Percentiles rank a stretch among this genome's conserved stretches.
Evolutionary conservation across 495 filamentous ascomycete genomes (phyloP).

Genomic region (Penicillium dipodomyicola): DNA sequence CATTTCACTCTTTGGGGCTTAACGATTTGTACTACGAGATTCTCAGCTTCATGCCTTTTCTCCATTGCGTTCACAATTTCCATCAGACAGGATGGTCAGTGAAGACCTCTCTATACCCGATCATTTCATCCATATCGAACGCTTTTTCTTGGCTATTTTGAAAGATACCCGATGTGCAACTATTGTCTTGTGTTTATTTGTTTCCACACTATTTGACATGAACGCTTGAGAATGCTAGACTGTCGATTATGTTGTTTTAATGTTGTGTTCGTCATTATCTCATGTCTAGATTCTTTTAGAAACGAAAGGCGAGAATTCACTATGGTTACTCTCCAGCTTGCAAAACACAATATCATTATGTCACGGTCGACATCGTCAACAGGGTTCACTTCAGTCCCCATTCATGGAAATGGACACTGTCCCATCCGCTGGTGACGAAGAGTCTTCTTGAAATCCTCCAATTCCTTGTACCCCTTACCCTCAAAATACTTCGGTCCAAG

Average conservation of each 20-base stretch:
- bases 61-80: constrained; percentile 3
- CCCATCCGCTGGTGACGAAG: constrained; percentile 34
- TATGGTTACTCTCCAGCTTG: not conserved
- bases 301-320: not conserved
- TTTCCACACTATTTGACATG: not conserved
- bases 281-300: not conserved
- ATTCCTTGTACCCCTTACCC: constrained; percentile 53
- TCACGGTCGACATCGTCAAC: not conserved
- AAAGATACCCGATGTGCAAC: constrained; percentile 32
- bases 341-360: not conserved
- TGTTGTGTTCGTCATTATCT: not conserved
- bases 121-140: constrained; percentile 6
- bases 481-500: constrained; percentile 57
- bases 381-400: not conserved
- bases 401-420: constrained; percentile 49
- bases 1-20: constrained; percentile 7
- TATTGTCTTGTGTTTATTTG: constrained; percentile 9
- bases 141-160: constrained; percentile 15
- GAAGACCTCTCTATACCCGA: not conserved
- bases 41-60: constrained; percentile 13
- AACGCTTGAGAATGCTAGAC: constrained; percentile 1
- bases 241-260: not conserved
- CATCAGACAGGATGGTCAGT: constrained; percentile 1
- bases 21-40: constrained; percentile 9
- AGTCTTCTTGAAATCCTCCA: constrained; percentile 36